Conservation (phyloP, 371 early-diverging fungal genomes). For the Rhizopus sp. region DNA sequence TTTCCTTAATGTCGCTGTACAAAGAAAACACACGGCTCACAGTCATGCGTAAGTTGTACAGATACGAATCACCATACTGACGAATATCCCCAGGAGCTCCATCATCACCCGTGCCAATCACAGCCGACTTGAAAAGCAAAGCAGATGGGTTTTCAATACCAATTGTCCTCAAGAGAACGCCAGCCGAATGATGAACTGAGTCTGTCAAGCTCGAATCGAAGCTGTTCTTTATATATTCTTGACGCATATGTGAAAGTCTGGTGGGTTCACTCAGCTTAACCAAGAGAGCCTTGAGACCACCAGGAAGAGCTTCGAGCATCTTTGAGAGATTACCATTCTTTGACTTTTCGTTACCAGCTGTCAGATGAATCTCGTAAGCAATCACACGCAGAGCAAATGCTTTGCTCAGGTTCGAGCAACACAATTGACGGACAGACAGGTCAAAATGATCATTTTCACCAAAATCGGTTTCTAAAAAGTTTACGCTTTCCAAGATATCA, state of each 20-base stretch:
- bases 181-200: slow-evolving; percentile 15
- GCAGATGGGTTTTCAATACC: slow-evolving; percentile 7
- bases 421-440: slow-evolving; percentile 30
- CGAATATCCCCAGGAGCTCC: slow-evolving; percentile 30
- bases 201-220: slow-evolving; percentile 19
- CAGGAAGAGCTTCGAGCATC: slow-evolving; percentile 33
- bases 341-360: slow-evolving; percentile 21
- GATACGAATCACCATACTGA: slow-evolving; percentile 44
- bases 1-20: slow-evolving; percentile 12
- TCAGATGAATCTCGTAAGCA: slow-evolving; percentile 43
- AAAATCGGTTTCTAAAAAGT: slow-evolving; percentile 8
- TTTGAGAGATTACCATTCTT: not conserved
- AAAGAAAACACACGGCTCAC: slow-evolving; percentile 27
- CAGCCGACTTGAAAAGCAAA: slow-evolving; percentile 11
- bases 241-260: slow-evolving; percentile 30
- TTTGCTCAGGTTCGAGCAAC: slow-evolving; percentile 42
- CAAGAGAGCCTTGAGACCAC: slow-evolving; percentile 38
- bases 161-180: slow-evolving; percentile 17
- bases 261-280: slow-evolving; percentile 37
- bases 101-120: slow-evolving; percentile 33
- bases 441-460: slow-evolving; percentile 2
- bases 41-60: slow-evolving; percentile 39
- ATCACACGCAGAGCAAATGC: slow-evolving; percentile 44
- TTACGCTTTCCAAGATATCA: slow-evolving; percentile 1
- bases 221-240: slow-evolving; percentile 32